phyloP scores from a whole-genome alignment of 768 basidiomycete species.

The Mycena capillaripes region DNA sequence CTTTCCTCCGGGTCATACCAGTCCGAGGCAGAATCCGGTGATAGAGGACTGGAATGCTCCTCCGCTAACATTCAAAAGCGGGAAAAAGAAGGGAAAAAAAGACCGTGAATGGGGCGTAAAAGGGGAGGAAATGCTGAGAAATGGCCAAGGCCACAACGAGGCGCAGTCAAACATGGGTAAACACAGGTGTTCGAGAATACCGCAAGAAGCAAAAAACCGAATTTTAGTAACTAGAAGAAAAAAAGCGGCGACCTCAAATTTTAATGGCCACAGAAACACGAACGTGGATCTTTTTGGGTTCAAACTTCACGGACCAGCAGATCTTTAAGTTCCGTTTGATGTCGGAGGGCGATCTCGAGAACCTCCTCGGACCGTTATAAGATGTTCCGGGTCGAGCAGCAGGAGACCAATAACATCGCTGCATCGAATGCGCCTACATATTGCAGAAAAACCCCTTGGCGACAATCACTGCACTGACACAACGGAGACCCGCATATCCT shows the following conservation, averaged over 20 bases:
- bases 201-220: background rate
- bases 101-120: background rate
- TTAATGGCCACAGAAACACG: background rate
- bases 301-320: slow-evolving; percentile 7
- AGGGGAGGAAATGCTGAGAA: background rate
- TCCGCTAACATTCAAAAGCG: background rate
- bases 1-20: slow-evolving; percentile 38
- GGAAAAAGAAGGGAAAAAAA: background rate
- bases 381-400: background rate
- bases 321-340: slow-evolving; percentile 8
- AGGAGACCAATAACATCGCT: background rate
- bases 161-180: slow-evolving; percentile 11
- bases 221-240: background rate
- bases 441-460: background rate
- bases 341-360: background rate
- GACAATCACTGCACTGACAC: background rate
- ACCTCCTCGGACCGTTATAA: too few relatives aligned
- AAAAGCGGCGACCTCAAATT: background rate
- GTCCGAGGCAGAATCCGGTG: slow-evolving; percentile 11
- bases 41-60: slow-evolving; percentile 16
- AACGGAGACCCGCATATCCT: background rate
- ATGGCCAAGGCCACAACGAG: background rate
- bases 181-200: background rate
- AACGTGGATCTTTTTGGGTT: background rate
- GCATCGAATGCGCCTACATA: background rate